Evolutionary conservation across 371 early-diverging fungal species (phyloP), one percentile per base, ranked within the genome.

Genomic region (Cokeromyces recurvatus): DNA sequence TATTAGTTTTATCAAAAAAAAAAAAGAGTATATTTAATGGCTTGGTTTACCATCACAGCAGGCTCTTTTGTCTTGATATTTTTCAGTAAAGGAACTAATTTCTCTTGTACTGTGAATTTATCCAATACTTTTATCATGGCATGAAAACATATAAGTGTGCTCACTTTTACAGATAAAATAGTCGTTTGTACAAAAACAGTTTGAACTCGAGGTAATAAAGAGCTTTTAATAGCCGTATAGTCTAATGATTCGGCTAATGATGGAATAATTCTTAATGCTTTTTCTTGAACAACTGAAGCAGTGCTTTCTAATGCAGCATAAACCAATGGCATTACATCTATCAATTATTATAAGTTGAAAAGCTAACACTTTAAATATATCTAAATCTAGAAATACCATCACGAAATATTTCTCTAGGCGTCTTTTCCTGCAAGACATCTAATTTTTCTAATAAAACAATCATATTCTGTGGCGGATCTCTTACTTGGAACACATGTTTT

Each of bases 11-110:
- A 41, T 15, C 2, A 0, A 22, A 17, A 17, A 5, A 17, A 23
- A 15, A 21, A 8, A 0, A 16, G 11, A 2, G 15, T 19, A 20
- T 11, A 29, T 7, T 29, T 11, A 11, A 29, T 29, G 29, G 7
- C 29, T 29, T 29, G n/a, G n/a, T 34, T 66, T 79, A 85, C 84
- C 66, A 89, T 74, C 5, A 92, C 82, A 0, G 77, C 82, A 6
- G 90, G 85, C 39, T 91, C 90, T 8, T 88, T 81, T 29, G 86
- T 84, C 57, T 83, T 86, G 45, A 89, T 90, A 15, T 80, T 79
- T 35, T 79, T 79, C 52, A 92, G 61, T 35, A 88, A 29, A 4
- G 93, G 91, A 8, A 92, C 65, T 32, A 92, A 45, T 56, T 85
- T 89, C 41, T 85, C 89, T 39, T 78, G 75, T 45, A 88, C 77